Base-by-base conservation (phyloP, 768 basidiomycete species). In the Suillus subluteus region DNA sequence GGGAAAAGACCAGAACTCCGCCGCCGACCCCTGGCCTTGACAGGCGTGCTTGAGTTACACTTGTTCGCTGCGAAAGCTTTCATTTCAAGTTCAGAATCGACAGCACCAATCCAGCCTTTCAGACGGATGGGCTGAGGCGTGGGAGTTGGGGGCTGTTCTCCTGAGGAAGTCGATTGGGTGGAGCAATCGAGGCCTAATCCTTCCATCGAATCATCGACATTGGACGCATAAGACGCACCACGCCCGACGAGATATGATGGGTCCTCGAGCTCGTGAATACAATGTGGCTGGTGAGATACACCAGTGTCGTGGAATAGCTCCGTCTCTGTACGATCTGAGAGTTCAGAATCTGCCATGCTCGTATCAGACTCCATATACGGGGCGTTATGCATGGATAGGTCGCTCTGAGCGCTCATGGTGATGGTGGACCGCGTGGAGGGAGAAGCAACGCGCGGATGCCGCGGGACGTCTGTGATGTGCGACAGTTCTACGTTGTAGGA, bases 251-350 rank as follows among this genome's bases (percentile, higher is more conserved):
- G 68, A 26, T 78, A 76, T 4, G 76, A 77, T 26, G 76, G 75
- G 54, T 77, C 77, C 8, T 80, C 81, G 11, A 88, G 68, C 70
- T 89, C 86, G 71, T 89, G 87, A 62, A 88, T 89, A 73, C 87
- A 88, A 2, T 72, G 78, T 2, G 83, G 79, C 21, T 58, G 76
- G 16, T 43, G 59, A 30, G 12, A 18, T 30, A 61, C 18, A 18
- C 16, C 16, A 12, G 16, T 30, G 6, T 59, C 40, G 32, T 62
- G 54, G 65, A 16, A 71, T 62, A 70, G 18, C 21, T 43, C 41
- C 26, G 41, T 43, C 30, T 61, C 59, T 43, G 59, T 61, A 11
- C 7, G 40, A 21, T 61, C 41, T 15, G 41, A 61, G 59, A 32
- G 6, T 43, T 61, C 59, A 32, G 41, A 65, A 16, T 40, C 58